Percentiles rank a stretch among this genome's conserved stretches.
Evolutionary conservation across 768 basidiomycete species (phyloP).

Genomic region (Suillus subaureus): DNA sequence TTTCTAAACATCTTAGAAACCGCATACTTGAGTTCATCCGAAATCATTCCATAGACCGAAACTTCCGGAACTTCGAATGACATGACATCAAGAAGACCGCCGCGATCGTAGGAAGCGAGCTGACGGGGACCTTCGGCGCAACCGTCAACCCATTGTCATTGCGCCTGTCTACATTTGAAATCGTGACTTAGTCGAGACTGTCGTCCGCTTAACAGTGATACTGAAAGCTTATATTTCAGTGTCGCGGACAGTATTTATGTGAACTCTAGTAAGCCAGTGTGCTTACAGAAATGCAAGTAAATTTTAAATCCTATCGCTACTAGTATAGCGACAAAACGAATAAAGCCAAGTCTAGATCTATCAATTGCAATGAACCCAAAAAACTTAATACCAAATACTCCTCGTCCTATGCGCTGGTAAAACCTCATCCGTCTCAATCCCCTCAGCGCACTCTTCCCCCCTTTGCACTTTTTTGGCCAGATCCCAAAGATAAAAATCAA

Average conservation of each 20-base stretch:
- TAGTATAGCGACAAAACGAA: neutral
- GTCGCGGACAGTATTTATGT: no score
- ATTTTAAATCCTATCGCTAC: neutral
- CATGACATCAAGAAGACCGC: neutral
- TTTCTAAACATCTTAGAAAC: neutral
- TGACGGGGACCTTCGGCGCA: neutral
- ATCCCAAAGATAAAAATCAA: conserved; percentile 94
- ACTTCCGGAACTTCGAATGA: neutral
- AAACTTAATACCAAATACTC: conserved; percentile 79
- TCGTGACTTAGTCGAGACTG: no score
- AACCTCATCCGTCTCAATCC: conserved; percentile 54
- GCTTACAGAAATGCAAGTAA: neutral
- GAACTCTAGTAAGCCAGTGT: no score
- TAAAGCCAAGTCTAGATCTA: conserved; percentile 4
- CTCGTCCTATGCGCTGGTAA: conserved; percentile 78
- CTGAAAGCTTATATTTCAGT: no score
- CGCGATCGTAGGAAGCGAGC: neutral
- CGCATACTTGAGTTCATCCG: neutral
- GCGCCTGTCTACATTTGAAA: neutral
- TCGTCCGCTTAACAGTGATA: no score
- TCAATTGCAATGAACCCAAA: neutral
- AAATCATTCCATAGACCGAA: neutral
- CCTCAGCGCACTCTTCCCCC: conserved; percentile 61
- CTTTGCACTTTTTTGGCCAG: conserved; percentile 74
- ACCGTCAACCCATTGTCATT: neutral